Evolutionary conservation across 352 stramenopile species (phyloP).

Genomic region (Phytophthora uliginosa): DNA sequence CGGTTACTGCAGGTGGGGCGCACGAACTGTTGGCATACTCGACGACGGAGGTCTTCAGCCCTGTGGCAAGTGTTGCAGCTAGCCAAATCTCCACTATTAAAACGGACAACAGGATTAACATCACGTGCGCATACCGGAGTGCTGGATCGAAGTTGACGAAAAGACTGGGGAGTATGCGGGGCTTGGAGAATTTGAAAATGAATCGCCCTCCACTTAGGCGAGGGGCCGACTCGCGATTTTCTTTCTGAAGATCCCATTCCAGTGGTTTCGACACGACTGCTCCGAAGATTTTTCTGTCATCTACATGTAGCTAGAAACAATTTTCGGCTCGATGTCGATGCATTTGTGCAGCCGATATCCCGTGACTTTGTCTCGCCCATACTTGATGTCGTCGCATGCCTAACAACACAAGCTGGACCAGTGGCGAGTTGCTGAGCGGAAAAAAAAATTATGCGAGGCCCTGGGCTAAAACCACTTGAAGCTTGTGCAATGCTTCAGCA

Average conservation of each 20-base stretch:
- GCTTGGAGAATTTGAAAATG: background rate
- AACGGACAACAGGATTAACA: background rate
- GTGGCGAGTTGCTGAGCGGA: background rate
- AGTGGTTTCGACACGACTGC: background rate
- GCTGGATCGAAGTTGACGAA: background rate
- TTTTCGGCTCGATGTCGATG: background rate
- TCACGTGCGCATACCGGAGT: background rate
- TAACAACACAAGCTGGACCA: no score
- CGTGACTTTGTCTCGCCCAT: background rate
- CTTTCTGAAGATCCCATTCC: background rate
- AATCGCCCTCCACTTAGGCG: background rate
- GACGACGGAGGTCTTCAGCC: background rate
- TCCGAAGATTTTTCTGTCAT: background rate
- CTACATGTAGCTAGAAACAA: background rate
- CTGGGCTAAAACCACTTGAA: background rate
- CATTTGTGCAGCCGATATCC: background rate
- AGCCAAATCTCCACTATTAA: background rate
- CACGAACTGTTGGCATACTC: background rate
- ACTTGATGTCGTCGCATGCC: no score
- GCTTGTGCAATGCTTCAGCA: background rate
- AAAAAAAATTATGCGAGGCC: background rate
- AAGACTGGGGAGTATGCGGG: no score
- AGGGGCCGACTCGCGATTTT: background rate
- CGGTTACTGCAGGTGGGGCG: background rate
- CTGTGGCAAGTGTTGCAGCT: background rate